Evolutionary conservation across 768 basidiomycete species (phyloP), one percentile per base, ranked within the genome.

Genomic region (Calocera cornea): DNA sequence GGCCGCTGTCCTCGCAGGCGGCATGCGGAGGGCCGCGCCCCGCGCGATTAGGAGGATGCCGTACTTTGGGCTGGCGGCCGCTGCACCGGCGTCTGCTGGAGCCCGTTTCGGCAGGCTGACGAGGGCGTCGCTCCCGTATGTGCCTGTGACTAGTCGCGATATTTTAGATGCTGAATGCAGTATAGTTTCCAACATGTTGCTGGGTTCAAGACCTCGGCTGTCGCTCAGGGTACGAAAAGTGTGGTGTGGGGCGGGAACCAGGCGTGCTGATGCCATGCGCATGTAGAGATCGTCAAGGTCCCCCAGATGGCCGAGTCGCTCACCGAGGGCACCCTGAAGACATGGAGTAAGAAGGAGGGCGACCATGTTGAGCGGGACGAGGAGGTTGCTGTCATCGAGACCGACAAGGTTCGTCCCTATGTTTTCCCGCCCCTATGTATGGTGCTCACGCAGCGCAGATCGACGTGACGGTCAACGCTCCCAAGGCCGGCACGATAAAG

Each of bases 231-330:
- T 60, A 10, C 31, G 44, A 19, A 19, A 17, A 19, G 8, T 41
- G 22, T 29, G 19, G 16, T 19, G 8, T 5, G 5, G 44, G 54
- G 16, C 22, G 31, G 19, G 14, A n/a, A 34, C 2, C 54, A 29
- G 44, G 34, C 29, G 44, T 67, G 33, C 36, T 60, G 60, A 54
- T 47, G 19, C 38, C 49, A 34, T 89, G 88, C 16, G 38, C 19
- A 44, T 31, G 73, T 86, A 67, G 89, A 95, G 79, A 92, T 88
- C 66, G 84, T 97, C 70, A 92, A 95, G 80, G 94, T 97, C 41
- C 94, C 94, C 19, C 90, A 93, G 77, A 95, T 97, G 92, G 92
- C 95, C 31, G 95, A 97, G 76, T 97, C 95, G 69, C 97, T 98
- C 78, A 91, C 92, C 40, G 95, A 99, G 77, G 95, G 95, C 38